Percentiles rank a stretch among this genome's conserved stretches.
These are phyloP conservation scores for Nitzschia putrida DNA, from an alignment of 108 stramenopile genomes.

Conservation along the genomic window DNA sequence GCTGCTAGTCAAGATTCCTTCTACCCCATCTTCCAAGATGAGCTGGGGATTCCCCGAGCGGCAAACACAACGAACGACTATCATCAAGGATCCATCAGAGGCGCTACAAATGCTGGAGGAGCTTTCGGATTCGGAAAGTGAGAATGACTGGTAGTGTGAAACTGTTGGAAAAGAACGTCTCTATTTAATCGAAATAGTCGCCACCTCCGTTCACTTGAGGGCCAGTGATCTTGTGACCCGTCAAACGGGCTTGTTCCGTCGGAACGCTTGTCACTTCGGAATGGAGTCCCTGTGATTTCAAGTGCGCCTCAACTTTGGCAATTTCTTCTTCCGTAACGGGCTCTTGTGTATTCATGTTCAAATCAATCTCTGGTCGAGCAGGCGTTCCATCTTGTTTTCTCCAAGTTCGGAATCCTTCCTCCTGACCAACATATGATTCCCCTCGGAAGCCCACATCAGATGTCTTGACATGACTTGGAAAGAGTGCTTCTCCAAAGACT, in stretches of 20 bases:
- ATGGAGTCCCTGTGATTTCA: not conserved
- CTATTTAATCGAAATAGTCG: too few relatives aligned
- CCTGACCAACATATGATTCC: slow-evolving; percentile 67
- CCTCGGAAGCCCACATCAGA: slow-evolving; percentile 77
- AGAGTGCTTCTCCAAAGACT: not conserved
- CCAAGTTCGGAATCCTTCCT: slow-evolving; percentile 77
- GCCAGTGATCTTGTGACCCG: not conserved
- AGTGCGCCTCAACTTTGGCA: not conserved
- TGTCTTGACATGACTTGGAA: slow-evolving; percentile 38
- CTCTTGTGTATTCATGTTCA: not conserved
- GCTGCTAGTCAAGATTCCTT: too few relatives aligned
- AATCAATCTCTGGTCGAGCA: slow-evolving; percentile 58
- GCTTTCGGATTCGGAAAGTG: slow-evolving; percentile 33
- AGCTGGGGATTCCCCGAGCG: too few relatives aligned
- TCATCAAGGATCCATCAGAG: slow-evolving; percentile 25
- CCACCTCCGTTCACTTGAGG: not conserved
- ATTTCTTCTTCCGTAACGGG: not conserved
- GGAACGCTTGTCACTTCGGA: not conserved
- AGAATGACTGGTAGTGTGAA: not conserved
- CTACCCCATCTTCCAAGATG: too few relatives aligned
- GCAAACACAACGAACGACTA: not conserved
- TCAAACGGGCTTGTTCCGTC: too few relatives aligned
- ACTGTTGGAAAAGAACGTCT: too few relatives aligned
- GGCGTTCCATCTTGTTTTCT: slow-evolving; percentile 72
- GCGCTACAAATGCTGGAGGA: slow-evolving; percentile 30